Base-by-base conservation (phyloP, 2,329 filamentous ascomycete genomes). In the Sarocladium oryzae region DNA sequence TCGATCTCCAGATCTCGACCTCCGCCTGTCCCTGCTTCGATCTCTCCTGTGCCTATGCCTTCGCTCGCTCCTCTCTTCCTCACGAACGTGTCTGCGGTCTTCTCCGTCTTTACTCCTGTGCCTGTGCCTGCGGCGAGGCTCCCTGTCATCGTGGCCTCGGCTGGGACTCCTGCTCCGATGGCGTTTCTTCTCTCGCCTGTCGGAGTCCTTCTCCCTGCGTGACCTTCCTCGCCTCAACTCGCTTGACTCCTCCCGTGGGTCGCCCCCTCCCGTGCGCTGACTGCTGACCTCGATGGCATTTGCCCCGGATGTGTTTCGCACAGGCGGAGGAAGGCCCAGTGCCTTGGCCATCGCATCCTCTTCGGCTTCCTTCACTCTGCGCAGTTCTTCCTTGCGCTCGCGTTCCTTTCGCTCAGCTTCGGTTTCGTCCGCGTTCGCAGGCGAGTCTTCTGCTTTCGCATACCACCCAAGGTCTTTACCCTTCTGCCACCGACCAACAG, bases 401-500 rank as follows among this genome's bases (percentile, higher is more conserved):
- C 81, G 73, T 38, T 74, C 79, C 15, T 69, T 72, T 45, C 74
- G 77, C 60, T 85, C 76, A 54, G 83, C 81, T 6, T 76, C 72
- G 1, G 79, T 82, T 61, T 81, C 82, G 55, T 67, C 72, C 3
- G 78, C 69, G 24, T 75, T 69, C 26, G 77, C 73, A 8, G 59
- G 59, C 20, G 66, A 65, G 23, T 76, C 68, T 26, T 67, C 77
- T n/a, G 70, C 66, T 60, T 82, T 85, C 38, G 80, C 78, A 58
- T 85, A 85, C 82, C 82, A 85, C 53, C 71, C 76, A 8, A 85
- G 69, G 51, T 83, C 79, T 54, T 82, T 84, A 7, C 86, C 84
- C 63, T 92, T 84, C 62, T 93, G 88, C 91, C 91, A 96, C 57
- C 91, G 86, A 7, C 91, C 91, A 3, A 96, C 90, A 0, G 91